A percentile compares a stretch with the other conserved stretches of the same genome.
Evolutionary conservation across 768 basidiomycete genomes (phyloP).

Genomic region (Lentinus tigrinus): DNA sequence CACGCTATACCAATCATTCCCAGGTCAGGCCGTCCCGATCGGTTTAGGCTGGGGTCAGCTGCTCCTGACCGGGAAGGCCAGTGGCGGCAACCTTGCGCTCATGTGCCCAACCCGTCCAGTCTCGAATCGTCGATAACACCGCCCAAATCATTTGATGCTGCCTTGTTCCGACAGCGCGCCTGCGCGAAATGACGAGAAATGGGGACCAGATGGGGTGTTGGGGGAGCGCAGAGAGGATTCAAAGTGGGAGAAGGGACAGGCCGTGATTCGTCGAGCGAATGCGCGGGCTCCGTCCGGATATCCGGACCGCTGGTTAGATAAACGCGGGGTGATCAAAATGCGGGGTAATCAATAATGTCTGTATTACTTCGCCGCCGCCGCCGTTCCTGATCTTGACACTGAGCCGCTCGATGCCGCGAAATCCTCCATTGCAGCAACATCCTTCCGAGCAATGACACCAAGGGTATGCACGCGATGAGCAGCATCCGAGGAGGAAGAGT

Average conservation of each 20-base stretch:
- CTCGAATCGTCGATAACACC: slow-evolving; percentile 5
- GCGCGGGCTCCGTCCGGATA: neutral
- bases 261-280: neutral
- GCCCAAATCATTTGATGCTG: slow-evolving; percentile 1
- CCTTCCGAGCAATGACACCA: too few species aligned
- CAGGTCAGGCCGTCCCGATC: slow-evolving; percentile 7
- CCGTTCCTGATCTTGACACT: neutral
- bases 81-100: slow-evolving; percentile 9
- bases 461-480: too few species aligned
- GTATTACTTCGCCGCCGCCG: too few species aligned
- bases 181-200: neutral
- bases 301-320: slow-evolving; percentile 14
- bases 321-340: neutral
- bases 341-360: too few species aligned
- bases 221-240: neutral
- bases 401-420: too few species aligned
- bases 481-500: neutral
- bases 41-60: slow-evolving; percentile 10
- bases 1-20: slow-evolving; percentile 4
- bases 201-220: too few species aligned
- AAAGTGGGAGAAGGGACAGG: neutral
- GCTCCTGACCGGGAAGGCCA: slow-evolving; percentile 9
- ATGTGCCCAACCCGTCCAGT: slow-evolving; percentile 4
- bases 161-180: slow-evolving; percentile 1
- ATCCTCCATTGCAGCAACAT: too few species aligned